Percentiles rank a stretch among this genome's conserved stretches.
Evolutionary conservation across 2,329 filamentous ascomycete genomes (phyloP).

Genomic region (Apiospora pterosperma): DNA sequence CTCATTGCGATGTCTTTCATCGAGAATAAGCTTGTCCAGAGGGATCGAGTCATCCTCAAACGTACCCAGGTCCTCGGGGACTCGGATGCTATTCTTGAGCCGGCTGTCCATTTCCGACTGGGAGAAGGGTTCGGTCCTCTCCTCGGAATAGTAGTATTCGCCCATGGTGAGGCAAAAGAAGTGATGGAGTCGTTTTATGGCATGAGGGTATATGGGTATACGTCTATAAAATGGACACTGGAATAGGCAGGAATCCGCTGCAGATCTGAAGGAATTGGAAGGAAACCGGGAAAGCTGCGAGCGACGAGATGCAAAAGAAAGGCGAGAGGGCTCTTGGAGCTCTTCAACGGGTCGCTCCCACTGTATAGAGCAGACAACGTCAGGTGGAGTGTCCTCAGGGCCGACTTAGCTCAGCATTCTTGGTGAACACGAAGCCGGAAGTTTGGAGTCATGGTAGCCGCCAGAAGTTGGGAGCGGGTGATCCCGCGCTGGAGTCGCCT

Average conservation of each 20-base stretch:
- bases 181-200: background rate
- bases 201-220: background rate
- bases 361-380: constrained; percentile 15
- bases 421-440: constrained; percentile 10
- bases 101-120: constrained; percentile 53
- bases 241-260: background rate
- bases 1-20: constrained; percentile 50
- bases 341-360: constrained; percentile 14
- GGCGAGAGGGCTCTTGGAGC: constrained; percentile 8
- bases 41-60: constrained; percentile 42
- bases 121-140: constrained; percentile 58
- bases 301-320: background rate
- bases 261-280: background rate
- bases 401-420: no score
- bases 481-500: constrained; percentile 19
- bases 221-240: constrained; percentile 1
- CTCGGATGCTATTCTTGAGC: constrained; percentile 38
- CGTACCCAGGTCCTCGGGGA: constrained; percentile 38
- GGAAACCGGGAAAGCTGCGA: background rate
- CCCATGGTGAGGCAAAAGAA: constrained; percentile 35
- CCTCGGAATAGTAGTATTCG: constrained; percentile 42
- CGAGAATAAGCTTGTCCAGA: constrained; percentile 49
- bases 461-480: constrained; percentile 29
- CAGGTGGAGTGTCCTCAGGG: constrained; percentile 30
- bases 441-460: constrained; percentile 27